Evolutionary conservation across 495 filamentous ascomycete genomes (phyloP), one percentile per base, ranked within the genome.

Genomic region (Hypoxylon fuscum): DNA sequence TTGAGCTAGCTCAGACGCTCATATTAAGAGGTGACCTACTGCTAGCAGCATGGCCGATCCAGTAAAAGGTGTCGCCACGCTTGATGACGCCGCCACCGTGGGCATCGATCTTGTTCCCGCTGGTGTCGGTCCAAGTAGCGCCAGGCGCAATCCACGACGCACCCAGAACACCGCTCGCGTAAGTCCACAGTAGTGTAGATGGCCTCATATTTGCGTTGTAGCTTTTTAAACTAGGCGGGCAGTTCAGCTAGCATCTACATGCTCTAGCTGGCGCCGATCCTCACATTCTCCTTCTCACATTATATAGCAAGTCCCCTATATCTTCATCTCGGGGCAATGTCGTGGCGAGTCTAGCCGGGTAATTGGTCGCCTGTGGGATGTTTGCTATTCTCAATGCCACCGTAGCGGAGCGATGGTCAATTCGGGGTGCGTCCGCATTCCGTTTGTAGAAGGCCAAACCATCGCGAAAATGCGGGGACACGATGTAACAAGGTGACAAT

Each of bases 81-180:
- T 76, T 67, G n/a, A 76, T 49, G 21, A 79, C 69, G 52, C 69
- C 70, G 17, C 76, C 75, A 12, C 75, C 76, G 49, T 79, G 76
- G 9, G 75, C 75, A 53, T 79, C 75, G 53, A 79, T 79, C 48
- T 74, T 76, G 18, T 72, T 72, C 27, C 67, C 68, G 29, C 64
- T 52, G 11, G 73, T 79, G 27, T 74, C 73, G 42, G 68, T 69
- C 76, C 76, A 78, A 14, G 66, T 67, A n/a, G 76, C 64, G 17
- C 76, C 70, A 1, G 70, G 68, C 5, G 62, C 68, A 31, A 73
- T 69, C 70, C 70, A 73, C 7, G 68, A 75, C 4, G 74, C 72
- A 38, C 68, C 58, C 3, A 71, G 38, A 17, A 49, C 68, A 41
- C 61, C 27, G 34, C 60, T 44, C n/a, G 52, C 47, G 20, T 8